Conservation (phyloP, 768 basidiomycete species). For the Gymnopilus dilepis region DNA sequence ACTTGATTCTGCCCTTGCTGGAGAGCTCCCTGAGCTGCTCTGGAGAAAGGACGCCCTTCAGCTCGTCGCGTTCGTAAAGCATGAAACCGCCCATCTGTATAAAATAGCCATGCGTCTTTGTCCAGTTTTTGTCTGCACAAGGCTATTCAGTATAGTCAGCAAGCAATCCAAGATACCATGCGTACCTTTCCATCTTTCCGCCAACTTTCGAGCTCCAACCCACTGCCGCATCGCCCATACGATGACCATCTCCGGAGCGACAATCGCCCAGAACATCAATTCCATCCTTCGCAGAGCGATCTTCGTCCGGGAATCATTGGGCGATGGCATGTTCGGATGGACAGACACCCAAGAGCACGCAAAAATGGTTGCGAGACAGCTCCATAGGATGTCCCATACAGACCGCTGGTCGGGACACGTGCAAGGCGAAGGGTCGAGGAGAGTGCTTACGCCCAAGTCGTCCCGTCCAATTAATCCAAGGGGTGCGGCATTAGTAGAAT, state of each 20-base stretch:
- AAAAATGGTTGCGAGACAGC: conserved; percentile 4
- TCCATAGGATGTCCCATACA: background rate
- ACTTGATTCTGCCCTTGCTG: conserved; percentile 11
- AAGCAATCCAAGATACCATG: too few species aligned
- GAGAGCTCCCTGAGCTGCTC: conserved; percentile 12
- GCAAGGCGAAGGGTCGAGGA: too few species aligned
- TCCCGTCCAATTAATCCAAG: too few species aligned
- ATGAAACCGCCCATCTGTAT: conserved; percentile 17
- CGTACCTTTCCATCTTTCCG: too few species aligned
- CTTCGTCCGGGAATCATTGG: background rate
- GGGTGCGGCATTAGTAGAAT: too few species aligned
- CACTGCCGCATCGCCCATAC: conserved; percentile 9
- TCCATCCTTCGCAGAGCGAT: background rate
- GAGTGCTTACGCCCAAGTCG: too few species aligned
- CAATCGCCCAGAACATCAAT: conserved; percentile 2
- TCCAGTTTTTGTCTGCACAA: conserved; percentile 3
- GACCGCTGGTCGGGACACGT: background rate
- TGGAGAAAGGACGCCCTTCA: conserved; percentile 1
- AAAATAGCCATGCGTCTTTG: conserved; percentile 12
- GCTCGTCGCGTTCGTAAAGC: background rate
- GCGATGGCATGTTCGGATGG: conserved; percentile 3
- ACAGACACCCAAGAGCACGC: background rate
- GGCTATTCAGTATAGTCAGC: too few species aligned
- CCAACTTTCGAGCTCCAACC: background rate
- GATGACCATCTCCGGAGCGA: background rate